phyloP scores from a whole-genome alignment of 108 stramenopile species.

The Phaeodactylum tricornutum region DNA sequence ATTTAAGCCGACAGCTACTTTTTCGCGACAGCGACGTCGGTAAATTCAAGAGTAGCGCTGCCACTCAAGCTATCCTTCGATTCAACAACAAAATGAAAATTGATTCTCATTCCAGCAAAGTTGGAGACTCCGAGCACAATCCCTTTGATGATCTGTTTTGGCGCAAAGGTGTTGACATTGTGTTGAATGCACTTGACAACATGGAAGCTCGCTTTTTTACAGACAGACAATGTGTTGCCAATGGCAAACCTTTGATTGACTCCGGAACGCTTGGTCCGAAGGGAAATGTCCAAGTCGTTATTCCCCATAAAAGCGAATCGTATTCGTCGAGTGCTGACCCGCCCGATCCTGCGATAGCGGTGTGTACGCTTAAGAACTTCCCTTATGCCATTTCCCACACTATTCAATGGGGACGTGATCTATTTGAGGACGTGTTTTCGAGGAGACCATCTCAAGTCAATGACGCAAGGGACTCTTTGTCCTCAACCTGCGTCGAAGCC shows the following conservation, averaged over 20 bases:
- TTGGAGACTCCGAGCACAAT: slow-evolving; percentile 49
- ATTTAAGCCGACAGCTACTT: slow-evolving; percentile 94
- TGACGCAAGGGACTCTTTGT: slow-evolving; percentile 27
- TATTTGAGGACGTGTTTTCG: slow-evolving; percentile 76
- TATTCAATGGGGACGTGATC: slow-evolving; percentile 83
- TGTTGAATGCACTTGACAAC: slow-evolving; percentile 97
- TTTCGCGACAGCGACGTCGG: slow-evolving; percentile 85
- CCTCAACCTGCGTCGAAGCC: slow-evolving; percentile 13
- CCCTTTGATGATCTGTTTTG: slow-evolving; percentile 78
- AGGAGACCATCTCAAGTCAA: slow-evolving; percentile 70
- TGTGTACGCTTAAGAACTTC: slow-evolving; percentile 85
- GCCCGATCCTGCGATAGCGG: slow-evolving; percentile 78
- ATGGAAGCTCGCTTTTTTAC: slow-evolving; percentile 89
- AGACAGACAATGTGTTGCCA: slow-evolving; percentile 67
- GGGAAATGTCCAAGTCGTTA: slow-evolving; percentile 85
- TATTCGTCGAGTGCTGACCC: slow-evolving; percentile 82
- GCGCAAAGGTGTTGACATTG: slow-evolving; percentile 75
- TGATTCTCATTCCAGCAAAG: slow-evolving; percentile 72
- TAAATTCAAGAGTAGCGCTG: slow-evolving; percentile 78
- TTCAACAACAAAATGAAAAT: slow-evolving; percentile 48
- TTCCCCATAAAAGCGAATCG: slow-evolving; percentile 75
- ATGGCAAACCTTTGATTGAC: slow-evolving; percentile 64
- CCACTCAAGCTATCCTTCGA: slow-evolving; percentile 44
- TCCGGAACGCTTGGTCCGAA: slow-evolving; percentile 82
- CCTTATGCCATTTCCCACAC: slow-evolving; percentile 85